Conservation (phyloP, 169 alveolate genomes). For the Blepharisma undulans region DNA sequence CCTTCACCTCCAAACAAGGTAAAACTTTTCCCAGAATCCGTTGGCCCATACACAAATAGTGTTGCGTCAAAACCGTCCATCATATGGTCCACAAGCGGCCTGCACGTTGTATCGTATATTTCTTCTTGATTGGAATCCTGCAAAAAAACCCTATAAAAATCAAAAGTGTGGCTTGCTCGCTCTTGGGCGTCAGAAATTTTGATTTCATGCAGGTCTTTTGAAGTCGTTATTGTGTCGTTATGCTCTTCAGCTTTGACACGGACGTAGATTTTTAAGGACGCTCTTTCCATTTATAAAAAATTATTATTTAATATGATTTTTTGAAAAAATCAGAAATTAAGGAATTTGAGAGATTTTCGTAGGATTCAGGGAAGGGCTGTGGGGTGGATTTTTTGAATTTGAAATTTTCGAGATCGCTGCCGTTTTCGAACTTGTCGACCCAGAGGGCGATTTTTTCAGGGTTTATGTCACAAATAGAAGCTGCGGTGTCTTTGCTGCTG, state of each 20-base stretch:
- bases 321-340: neutral
- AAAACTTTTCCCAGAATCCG: neutral
- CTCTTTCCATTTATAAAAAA: neutral
- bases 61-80: neutral
- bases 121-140: neutral
- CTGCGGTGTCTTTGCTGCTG: neutral
- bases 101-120: neutral
- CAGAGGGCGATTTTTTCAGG: neutral
- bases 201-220: slow-evolving; percentile 6
- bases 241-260: neutral
- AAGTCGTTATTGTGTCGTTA: neutral
- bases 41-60: neutral
- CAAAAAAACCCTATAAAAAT: slow-evolving; percentile 11
- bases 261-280: slow-evolving; percentile 14
- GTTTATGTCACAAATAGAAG: neutral
- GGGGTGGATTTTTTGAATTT: neutral
- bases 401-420: neutral
- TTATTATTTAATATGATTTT: neutral
- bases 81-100: slow-evolving; percentile 15
- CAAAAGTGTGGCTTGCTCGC: neutral
- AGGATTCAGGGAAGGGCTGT: neutral
- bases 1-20: slow-evolving; percentile 1
- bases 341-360: neutral
- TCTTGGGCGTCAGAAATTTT: neutral
- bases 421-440: neutral